Conservation (phyloP, 805 yeast genomes). For the Ogataea corticis region DNA sequence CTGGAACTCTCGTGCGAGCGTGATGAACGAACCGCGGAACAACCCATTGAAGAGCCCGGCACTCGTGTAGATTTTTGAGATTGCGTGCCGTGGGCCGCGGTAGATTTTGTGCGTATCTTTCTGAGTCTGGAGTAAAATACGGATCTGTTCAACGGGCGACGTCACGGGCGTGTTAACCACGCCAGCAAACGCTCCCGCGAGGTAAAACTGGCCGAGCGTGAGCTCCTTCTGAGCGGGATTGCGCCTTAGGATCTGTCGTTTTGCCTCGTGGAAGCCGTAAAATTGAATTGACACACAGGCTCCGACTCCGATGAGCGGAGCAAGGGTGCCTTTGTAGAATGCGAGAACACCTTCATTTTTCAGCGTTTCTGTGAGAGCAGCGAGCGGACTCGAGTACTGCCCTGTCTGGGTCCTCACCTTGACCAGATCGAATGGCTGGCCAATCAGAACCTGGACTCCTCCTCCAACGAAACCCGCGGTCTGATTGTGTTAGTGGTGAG, state of each 20-base stretch:
- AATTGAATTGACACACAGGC: slow-evolving; percentile 70
- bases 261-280: slow-evolving; percentile 70
- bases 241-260: slow-evolving; percentile 49
- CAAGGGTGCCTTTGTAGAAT: slow-evolving; percentile 66
- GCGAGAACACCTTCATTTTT: slow-evolving; percentile 62
- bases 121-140: slow-evolving; percentile 61
- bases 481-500: slow-evolving; percentile 10
- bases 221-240: slow-evolving; percentile 34
- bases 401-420: slow-evolving; percentile 74
- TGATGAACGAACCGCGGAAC: slow-evolving; percentile 55
- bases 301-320: slow-evolving; percentile 70
- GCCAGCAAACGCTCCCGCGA: slow-evolving; percentile 68
- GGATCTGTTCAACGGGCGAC: slow-evolving; percentile 65
- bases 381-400: slow-evolving; percentile 51
- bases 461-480: slow-evolving; percentile 57
- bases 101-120: slow-evolving; percentile 38
- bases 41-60: slow-evolving; percentile 49
- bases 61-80: slow-evolving; percentile 40
- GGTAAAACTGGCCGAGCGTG: slow-evolving; percentile 54
- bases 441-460: slow-evolving; percentile 54
- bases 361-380: slow-evolving; percentile 53
- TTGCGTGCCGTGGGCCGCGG: slow-evolving; percentile 45
- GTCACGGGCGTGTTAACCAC: slow-evolving; percentile 63
- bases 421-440: slow-evolving; percentile 71
- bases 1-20: slow-evolving; percentile 61